Base-by-base conservation (phyloP, 495 filamentous ascomycete species). In the Cenococcum geophilum region DNA sequence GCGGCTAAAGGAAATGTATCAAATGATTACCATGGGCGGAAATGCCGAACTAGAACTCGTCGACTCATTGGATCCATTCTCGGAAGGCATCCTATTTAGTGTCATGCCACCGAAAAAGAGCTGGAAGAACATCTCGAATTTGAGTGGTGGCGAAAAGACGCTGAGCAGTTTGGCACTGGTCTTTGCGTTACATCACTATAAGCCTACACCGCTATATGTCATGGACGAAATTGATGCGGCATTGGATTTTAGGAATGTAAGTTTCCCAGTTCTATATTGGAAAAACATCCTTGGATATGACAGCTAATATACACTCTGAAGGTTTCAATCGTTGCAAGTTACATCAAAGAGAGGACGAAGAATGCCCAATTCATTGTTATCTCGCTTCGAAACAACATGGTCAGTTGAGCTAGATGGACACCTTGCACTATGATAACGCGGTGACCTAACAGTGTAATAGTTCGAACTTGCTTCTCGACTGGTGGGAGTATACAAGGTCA, bases 151-250 rank as follows among this genome's bases (percentile, higher is more conserved):
- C 62, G 93, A 98, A 78, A 98, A 98, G 81, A 98, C 93, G 58
- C 76, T 98, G 62, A 93, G 89, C 62, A 91, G 86, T 78, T 77
- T 98, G 76, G 93, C 93, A 55, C 76, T 98, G 62, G 93, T 98
- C 42, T 98, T 98, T 78, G 93, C 93, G 49, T 73, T 98, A 68
- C 93, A 98, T 76, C 95, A 97, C 71, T 98, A 96, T 71, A 95
- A 96, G 76, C 93, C 93, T 6, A 98, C 93, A 43, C 93, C 93
- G 60, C 75, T 98, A 59, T 98, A 98, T 74, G 93, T 98, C 55
- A 98, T 98, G 93, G 93, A 98, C 74, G 93, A 98, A 77, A 98
- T 98, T 75, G 93, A 98, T 76, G 93, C 93, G 18, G 93, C 93
- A 35, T 71, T 98, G 80, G 93, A 98, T 78, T 98, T 98, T 79